Evolutionary conservation across 2,329 filamentous ascomycete genomes (phyloP), one percentile per base, ranked within the genome.

Genomic region (Septoria petroselini): DNA sequence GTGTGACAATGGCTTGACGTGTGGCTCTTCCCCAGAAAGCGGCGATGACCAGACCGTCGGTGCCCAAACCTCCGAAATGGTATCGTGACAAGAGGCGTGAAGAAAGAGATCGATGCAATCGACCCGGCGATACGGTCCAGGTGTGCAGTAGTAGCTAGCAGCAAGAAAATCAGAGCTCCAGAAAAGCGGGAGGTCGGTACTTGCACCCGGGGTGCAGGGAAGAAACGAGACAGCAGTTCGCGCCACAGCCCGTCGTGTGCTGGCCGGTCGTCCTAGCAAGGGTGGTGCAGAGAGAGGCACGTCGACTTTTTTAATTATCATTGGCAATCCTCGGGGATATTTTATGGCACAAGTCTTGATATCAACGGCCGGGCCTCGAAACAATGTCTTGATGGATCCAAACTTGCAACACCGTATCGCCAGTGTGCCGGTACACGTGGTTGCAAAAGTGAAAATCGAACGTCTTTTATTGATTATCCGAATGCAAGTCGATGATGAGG

Each of bases 1-100:
- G 37, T 48, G 37, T 21, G 27, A 42, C 23, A n/a, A 31, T 34
- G 30, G 27, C 37, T 21, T 48, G 37, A 38, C 41, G 45, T 15
- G 15, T 23, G 27, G 18, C 23, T 27, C 5, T 27, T 27, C 9
- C 23, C 23, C 35, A 34, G 8, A 27, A 18, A 38, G 18, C 34
- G 34, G 21, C 9, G 34, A 18, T 4, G 18, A 19, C 34, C 34
- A 21, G 6, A 38, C 9, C 2, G 17, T 19, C 34, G 34, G 34
- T 14, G 18, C 34, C 34, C 7, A 18, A n/a, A n/a, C n/a, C 17
- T 38, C 15, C 14, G 30, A 12, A n/a, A 15, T 33, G 11, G 30
- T n/a, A 33, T 12, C n/a, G 15, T 19, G 6, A 19, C 15, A 38
- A 17, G 34, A 19, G 33, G 18, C 8, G 15, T 37, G 34, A 37